phyloP scores from a whole-genome alignment of 148 eudicot species.

The Hydrangea macrophylla region DNA sequence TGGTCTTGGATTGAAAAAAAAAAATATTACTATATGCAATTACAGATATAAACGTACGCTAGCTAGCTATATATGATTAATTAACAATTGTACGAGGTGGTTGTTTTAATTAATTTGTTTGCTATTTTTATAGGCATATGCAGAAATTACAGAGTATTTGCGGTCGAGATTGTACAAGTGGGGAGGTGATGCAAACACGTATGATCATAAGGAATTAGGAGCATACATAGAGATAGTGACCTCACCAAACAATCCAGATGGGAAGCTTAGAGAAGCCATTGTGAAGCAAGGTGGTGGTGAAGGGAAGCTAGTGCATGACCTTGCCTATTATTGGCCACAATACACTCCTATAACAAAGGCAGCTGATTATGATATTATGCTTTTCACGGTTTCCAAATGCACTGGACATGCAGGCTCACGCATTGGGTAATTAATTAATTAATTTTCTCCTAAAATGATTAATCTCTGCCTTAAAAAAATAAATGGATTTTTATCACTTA shows the following conservation, averaged over 20 bases:
- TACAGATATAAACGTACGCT: no score
- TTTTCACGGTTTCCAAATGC: conserved; percentile 77
- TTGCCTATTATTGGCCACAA: conserved; percentile 94
- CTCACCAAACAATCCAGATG: conserved; percentile 80
- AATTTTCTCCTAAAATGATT: no score
- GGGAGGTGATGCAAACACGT: conserved; percentile 56
- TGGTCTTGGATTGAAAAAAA: no score
- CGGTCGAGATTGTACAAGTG: conserved; percentile 48
- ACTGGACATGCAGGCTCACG: conserved; percentile 95
- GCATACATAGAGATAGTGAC: conserved; percentile 71
- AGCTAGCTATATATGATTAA: no score
- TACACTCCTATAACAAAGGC: conserved; percentile 68
- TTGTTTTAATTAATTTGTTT: no score
- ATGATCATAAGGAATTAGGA: conserved; percentile 33
- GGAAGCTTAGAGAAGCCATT: conserved; percentile 36
- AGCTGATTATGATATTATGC: conserved; percentile 59
- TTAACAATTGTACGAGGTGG: no score
- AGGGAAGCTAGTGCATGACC: conserved; percentile 62
- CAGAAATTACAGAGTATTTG: conserved; percentile 39
- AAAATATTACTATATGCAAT: no score
- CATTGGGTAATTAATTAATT: conserved; percentile 72
- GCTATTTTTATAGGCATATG: conserved; percentile 42
- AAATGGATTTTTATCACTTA: no score
- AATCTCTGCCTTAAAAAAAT: no score
- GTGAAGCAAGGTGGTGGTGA: conserved; percentile 42